Base-by-base conservation (phyloP, 2,329 filamentous ascomycete genomes). In the Talaromyces funiculosus region DNA sequence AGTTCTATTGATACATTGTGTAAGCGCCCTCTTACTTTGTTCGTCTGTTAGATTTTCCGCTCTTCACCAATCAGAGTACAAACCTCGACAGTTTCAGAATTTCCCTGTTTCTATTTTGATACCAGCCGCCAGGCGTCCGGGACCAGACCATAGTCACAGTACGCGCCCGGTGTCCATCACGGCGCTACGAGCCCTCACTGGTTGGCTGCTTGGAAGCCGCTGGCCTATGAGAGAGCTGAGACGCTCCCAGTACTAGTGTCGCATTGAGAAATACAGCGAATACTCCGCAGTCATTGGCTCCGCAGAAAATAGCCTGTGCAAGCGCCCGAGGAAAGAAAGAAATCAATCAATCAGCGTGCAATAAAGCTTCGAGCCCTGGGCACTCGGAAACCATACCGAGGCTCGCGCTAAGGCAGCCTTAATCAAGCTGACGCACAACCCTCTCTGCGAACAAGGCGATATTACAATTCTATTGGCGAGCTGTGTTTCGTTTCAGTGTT, bases 11-110 rank as follows among this genome's bases (percentile, higher is more conserved):
- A 37, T 37, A 35, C 33, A 38, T 8, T 7, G 10, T 37, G 43
- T 53, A 61, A 53, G 60, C 60, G 60, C 60, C 55, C 22, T 47
- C 24, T 57, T 61, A 40, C 60, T 54, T 29, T 29, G 35, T 58
- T 61, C 69, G 72, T 72, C 74, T 7, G 40, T 22, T 59, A 63
- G 62, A 63, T 69, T 66, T 68, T 63, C 61, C 61, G 16, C 20
- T 29, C 22, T 14, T 6, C 12, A 26, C 60, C 55, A 54, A 62
- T 62, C 56, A 59, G 42, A 38, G n/a, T 43, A 63, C 55, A 26
- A 18, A 43, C 38, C 58, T 61, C 63, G 61, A 63, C 66, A 64
- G 64, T 65, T 64, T 68, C 63, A 67, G 55, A 55, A 43, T 20
- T 53, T 31, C 47, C 47, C 42, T 38, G 57, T 61, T 63, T 53